Evolutionary conservation across 345 rosid genomes (phyloP).

Genomic region (Excoecaria agallocha): DNA sequence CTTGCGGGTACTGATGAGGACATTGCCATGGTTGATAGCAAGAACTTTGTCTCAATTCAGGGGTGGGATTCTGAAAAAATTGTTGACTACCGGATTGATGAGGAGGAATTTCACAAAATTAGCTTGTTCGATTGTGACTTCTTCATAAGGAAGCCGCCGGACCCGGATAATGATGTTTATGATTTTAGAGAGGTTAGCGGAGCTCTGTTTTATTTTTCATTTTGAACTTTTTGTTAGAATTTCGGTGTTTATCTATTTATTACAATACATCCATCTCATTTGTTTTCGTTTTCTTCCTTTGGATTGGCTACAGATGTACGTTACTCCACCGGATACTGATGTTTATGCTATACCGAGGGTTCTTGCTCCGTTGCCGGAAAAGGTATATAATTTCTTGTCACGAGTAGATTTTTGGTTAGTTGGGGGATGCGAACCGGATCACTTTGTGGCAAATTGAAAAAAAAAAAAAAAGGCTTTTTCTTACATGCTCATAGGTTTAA

Average conservation of each 20-base stretch:
- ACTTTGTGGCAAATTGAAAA: background rate
- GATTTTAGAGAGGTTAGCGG: conserved; percentile 83
- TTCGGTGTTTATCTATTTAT: background rate
- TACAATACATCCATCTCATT: background rate
- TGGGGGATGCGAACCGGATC: background rate
- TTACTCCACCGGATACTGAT: conserved; percentile 92
- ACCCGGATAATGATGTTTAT: conserved; percentile 86
- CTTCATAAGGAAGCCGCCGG: conserved; percentile 92
- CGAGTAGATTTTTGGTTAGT: background rate
- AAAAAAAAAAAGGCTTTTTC: background rate
- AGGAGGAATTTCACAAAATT: conserved; percentile 86
- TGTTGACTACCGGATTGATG: conserved; percentile 85
- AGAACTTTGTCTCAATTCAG: conserved; percentile 65
- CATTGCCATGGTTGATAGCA: conserved; percentile 64
- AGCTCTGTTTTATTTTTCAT: background rate
- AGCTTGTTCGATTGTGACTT: conserved; percentile 86
- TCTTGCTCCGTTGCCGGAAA: conserved; percentile 88
- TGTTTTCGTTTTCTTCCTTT: background rate
- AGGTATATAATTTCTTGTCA: conserved; percentile 39
- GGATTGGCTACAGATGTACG: conserved; percentile 67
- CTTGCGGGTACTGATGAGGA: conserved; percentile 46
- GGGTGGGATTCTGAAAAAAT: conserved; percentile 91
- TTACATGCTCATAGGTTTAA: background rate
- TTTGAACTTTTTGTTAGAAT: background rate
- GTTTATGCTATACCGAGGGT: conserved; percentile 82